These are phyloP conservation scores for Claviceps paspali DNA, from an alignment of 2,329 filamentous ascomycete species.

Conservation along the genomic window DNA sequence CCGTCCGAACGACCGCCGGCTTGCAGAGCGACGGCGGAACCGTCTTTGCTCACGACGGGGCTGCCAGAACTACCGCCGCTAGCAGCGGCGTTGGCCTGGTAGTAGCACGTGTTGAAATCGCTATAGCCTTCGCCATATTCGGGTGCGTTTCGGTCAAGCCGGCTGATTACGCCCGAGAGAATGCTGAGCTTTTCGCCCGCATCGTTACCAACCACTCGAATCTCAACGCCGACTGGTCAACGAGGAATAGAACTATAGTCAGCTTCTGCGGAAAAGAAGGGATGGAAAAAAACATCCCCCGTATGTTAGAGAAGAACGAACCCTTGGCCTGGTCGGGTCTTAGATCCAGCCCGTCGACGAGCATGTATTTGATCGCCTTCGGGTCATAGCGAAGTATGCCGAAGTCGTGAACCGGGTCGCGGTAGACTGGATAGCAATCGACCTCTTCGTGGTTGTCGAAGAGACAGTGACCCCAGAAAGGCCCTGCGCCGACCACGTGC, in stretches of 20 bases:
- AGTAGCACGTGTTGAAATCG: constrained; percentile 93
- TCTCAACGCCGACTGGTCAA: constrained; percentile 65
- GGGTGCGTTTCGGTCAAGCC: constrained; percentile 88
- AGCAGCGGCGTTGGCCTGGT: constrained; percentile 91
- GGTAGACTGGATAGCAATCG: constrained; percentile 91
- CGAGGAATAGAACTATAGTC: constrained; percentile 8
- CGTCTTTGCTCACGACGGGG: constrained; percentile 92
- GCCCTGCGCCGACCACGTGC: constrained; percentile 87
- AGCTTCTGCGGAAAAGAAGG: not conserved
- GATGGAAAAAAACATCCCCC: not conserved
- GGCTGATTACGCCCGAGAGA: constrained; percentile 89
- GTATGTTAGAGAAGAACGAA: constrained; percentile 14
- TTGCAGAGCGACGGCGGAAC: constrained; percentile 80
- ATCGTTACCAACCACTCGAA: constrained; percentile 95
- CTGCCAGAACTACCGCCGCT: constrained; percentile 96
- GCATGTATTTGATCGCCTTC: constrained; percentile 94
- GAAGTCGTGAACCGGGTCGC: constrained; percentile 96
- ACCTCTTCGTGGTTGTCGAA: constrained; percentile 98
- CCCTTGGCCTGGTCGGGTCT: constrained; percentile 70
- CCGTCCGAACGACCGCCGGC: constrained; percentile 88
- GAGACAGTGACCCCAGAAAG: constrained; percentile 95
- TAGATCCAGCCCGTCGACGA: constrained; percentile 62
- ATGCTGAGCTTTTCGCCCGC: constrained; percentile 98
- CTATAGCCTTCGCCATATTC: constrained; percentile 97
- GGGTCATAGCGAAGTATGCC: constrained; percentile 94